phyloP scores from a whole-genome alignment of 768 basidiomycete genomes.

The Serendipita sp. region DNA sequence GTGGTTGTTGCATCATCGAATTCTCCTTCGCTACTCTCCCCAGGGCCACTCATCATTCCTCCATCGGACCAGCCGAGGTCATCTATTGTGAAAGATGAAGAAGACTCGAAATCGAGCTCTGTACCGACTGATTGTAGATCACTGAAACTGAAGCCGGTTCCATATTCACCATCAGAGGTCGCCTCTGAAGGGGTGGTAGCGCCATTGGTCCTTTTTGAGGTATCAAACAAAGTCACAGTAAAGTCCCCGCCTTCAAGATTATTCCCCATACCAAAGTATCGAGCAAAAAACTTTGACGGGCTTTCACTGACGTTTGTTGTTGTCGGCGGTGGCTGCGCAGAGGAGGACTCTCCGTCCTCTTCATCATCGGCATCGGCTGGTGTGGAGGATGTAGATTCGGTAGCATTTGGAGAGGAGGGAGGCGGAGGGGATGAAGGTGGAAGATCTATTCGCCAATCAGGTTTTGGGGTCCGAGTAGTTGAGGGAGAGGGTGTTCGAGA shows the following conservation, averaged over 20 bases:
- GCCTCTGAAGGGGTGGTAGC: neutral
- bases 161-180: neutral
- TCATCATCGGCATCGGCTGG: neutral
- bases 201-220: neutral
- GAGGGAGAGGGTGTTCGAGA: neutral
- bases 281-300: constrained; percentile 2
- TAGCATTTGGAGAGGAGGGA: neutral
- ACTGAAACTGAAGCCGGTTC: neutral
- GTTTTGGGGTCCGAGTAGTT: neutral
- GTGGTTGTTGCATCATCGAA: neutral
- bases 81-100: neutral
- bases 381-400: neutral
- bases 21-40: constrained; percentile 1
- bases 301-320: neutral
- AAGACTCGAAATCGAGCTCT: neutral
- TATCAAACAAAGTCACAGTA: neutral
- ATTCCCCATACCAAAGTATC: neutral
- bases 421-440: constrained; percentile 4
- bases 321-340: neutral
- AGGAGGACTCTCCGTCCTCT: neutral
- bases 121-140: neutral
- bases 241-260: neutral
- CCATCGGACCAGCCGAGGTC: neutral
- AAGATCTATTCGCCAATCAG: neutral
- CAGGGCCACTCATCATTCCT: neutral